A percentile compares a stretch with the other conserved stretches of the same genome.
Conservation (phyloP, 164 flowering plant genomes). For the Brasenia schreberi region DNA sequence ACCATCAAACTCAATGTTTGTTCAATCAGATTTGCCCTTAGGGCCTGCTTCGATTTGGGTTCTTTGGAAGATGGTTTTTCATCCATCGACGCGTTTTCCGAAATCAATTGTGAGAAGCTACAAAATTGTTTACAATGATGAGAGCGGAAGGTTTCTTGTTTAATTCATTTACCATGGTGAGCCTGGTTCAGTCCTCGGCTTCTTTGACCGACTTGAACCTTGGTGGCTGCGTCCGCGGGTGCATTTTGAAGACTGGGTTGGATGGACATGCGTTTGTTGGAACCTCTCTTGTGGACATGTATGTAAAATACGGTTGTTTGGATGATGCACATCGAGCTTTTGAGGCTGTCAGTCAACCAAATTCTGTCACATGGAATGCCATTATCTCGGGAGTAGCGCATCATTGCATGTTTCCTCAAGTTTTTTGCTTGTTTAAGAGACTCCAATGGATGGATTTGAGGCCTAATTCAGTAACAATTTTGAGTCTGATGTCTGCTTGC, state of each 20-base stretch:
- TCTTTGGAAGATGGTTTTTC: background rate
- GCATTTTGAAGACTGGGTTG: slow-evolving; percentile 16
- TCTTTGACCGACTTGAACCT: slow-evolving; percentile 10
- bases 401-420: slow-evolving; percentile 17
- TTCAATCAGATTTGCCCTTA: background rate
- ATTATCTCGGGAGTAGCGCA: slow-evolving; percentile 17
- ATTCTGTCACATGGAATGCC: slow-evolving; percentile 22
- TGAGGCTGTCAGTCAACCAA: slow-evolving; percentile 11
- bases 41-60: background rate
- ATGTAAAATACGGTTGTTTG: slow-evolving; percentile 24
- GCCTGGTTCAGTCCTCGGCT: slow-evolving; percentile 13
- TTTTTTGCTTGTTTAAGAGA: slow-evolving; percentile 10
- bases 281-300: slow-evolving; percentile 24
- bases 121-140: no score
- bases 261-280: slow-evolving; percentile 16
- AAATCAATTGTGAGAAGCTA: background rate
- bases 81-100: background rate
- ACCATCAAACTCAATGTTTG: background rate
- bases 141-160: no score
- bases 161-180: slow-evolving; percentile 29
- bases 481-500: slow-evolving; percentile 17
- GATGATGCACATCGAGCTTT: slow-evolving; percentile 14
- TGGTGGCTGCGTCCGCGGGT: slow-evolving; percentile 17
- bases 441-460: slow-evolving; percentile 10
- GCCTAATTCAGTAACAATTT: slow-evolving; percentile 17